Conservation (phyloP, 306 rosid genomes). For the cucumber (Cucumis sativus) region DNA sequence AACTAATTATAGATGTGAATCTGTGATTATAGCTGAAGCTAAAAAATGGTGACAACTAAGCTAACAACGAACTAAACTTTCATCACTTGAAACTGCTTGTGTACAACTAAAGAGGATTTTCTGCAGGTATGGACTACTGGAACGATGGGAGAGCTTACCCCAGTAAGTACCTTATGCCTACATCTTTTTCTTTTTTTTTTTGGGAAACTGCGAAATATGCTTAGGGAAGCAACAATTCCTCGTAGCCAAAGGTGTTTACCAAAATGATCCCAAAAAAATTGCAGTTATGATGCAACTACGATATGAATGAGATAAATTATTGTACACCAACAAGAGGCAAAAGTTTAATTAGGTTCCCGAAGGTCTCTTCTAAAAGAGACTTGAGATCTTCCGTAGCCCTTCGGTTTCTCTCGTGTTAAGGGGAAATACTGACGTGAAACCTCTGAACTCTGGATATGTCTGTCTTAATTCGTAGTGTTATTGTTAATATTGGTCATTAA, state of each 20-base stretch:
- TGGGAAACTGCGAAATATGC: not conserved
- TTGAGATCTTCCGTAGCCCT: not conserved
- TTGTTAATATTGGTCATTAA: not conserved
- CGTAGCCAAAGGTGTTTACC: not conserved
- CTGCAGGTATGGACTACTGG: conserved; percentile 85
- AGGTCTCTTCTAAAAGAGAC: not conserved
- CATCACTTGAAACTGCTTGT: not conserved
- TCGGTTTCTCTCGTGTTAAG: not conserved
- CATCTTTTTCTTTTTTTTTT: not conserved
- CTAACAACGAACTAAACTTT: not conserved
- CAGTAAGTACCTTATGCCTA: conserved; percentile 32
- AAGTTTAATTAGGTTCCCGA: not conserved
- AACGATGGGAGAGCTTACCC: conserved; percentile 87
- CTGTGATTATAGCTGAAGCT: not conserved
- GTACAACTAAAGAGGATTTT: not conserved
- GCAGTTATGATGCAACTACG: not conserved
- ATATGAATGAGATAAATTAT: not conserved
- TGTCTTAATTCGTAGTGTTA: not conserved
- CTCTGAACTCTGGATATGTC: not conserved
- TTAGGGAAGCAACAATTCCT: not conserved
- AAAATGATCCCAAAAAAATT: not conserved
- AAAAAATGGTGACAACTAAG: not conserved
- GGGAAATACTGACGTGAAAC: not conserved
- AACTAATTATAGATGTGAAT: not conserved
- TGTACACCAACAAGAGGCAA: not conserved